Base-by-base conservation (phyloP, 495 filamentous ascomycete genomes). In the Halenospora varia region DNA sequence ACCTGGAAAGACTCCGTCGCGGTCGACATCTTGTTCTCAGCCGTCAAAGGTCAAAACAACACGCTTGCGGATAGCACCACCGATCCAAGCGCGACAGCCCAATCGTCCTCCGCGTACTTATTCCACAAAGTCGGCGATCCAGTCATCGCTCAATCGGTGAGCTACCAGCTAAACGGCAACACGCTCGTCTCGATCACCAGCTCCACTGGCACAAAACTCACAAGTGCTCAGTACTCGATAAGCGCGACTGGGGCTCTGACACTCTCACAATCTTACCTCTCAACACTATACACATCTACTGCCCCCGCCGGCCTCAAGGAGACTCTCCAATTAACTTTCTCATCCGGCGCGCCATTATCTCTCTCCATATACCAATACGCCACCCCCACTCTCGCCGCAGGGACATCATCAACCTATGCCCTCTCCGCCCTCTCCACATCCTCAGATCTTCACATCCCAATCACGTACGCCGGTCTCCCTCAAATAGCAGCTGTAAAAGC, bases 91-190 rank as follows among this genome's bases (percentile, higher is more conserved):
- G 75, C 74, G 0, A 72, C 74, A 0, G 69, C 60, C 3, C 81
- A 84, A 57, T 65, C 26, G 8, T 76, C 73, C 11, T 78, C 77
- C 10, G 76, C 83, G 2, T 82, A 79, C 57, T 66, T 83, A 25
- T 83, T 81, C 61, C 78, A 83, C 59, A 75, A 78, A 59, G 71
- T 71, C 4, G 77, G 80, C n/a, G 71, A 69, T 22, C 48, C 65
- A 0, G 71, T 83, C 4, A 63, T 66, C 0, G 73, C 71, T 3
- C 67, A 74, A 52, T 72, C 61, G 11, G 63, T 81, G 8, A 69
- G 75, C 0, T 79, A 82, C 46, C 61, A 75, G 13, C 70, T 82
- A 24, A 84, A 85, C 48, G 79, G 78, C 13, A 86, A 84, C 54
- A 75, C 72, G 3, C 65, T 85, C 2, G 63, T 65, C 24, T 74